Base-by-base conservation (phyloP, 129 eudicot species). In the Pittosporum tobira region DNA sequence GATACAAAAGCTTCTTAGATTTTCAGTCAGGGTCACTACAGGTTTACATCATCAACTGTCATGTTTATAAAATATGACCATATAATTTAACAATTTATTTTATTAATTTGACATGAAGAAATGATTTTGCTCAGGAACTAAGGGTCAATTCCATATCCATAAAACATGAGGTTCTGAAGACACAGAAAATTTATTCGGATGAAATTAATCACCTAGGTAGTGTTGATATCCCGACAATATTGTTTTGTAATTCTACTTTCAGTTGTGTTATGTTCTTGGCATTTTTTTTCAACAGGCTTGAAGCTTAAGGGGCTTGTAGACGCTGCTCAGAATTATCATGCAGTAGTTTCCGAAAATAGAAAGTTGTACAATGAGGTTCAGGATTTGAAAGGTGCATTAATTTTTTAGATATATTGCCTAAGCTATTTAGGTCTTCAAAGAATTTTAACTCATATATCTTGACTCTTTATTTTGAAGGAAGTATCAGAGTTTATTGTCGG, bases 401-500 rank as follows among this genome's bases (percentile, higher is more conserved):
- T 12, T 34, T 56, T 21, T 30, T 13, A 73, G 19, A 43, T 42
- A 66, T 13, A 37, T 45, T 25, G 57, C 34, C 6, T 24, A 53
- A n/a, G 11, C 15, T 27, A 52, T 38, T 61, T 12, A 47, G 21
- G 25, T 40, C 48, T 40, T 3, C 28, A 12, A 48, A 6, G 20
- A 15, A 21, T 8, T 46, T 72, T 49, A 16, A 16, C 51, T 36
- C 22, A 66, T 15, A 16, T 36, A 51, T 23, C 13, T 70, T 15
- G 45, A 63, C n/a, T 70, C n/a, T 13, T 45, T 27, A 68, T 64
- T 71, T 26, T 49, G 57, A 67, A 88, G 96, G 96, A 54, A 84
- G 81, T 57, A 84, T 88, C n/a, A 71, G 96, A 72, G 96, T 88
- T 44, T 88, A 88, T 55, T 84, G 96, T 55, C 81, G 96, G 25